These are phyloP conservation scores for Pelargonium fulgidum DNA, from an alignment of 441 rosid genomes.

Conservation along the genomic window DNA sequence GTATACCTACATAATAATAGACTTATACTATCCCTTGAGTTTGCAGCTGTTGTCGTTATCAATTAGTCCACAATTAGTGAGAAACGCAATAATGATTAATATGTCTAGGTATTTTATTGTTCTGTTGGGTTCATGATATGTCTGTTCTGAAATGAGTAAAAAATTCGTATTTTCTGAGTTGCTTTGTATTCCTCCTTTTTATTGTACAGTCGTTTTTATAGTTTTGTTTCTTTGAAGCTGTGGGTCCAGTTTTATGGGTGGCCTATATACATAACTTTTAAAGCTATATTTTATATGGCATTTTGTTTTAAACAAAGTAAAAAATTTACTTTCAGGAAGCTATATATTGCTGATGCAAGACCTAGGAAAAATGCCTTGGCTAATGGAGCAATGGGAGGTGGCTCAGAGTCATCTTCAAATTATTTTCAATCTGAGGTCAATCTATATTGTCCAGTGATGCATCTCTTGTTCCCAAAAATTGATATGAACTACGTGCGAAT, in stretches of 20 bases:
- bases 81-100: background rate
- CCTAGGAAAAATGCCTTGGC: slow-evolving; percentile 98
- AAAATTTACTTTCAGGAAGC: slow-evolving; percentile 49
- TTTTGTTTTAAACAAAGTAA: no score
- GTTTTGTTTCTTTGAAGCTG: slow-evolving; percentile 4
- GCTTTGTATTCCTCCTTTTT: background rate
- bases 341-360: slow-evolving; percentile 96
- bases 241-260: slow-evolving; percentile 8
- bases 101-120: no score
- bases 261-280: background rate
- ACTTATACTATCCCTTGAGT: background rate
- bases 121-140: background rate
- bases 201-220: background rate
- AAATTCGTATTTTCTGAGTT: background rate
- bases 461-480: slow-evolving; percentile 21
- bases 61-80: background rate
- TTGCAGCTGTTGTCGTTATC: background rate
- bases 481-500: slow-evolving; percentile 15
- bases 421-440: slow-evolving; percentile 91
- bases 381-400: slow-evolving; percentile 99
- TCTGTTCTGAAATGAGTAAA: slow-evolving; percentile 1
- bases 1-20: background rate
- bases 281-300: background rate
- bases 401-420: slow-evolving; percentile 93
- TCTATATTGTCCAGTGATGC: slow-evolving; percentile 24